phyloP scores from a whole-genome alignment of 805 yeast genomes.

The Zygosaccharomyces siamensis region DNA sequence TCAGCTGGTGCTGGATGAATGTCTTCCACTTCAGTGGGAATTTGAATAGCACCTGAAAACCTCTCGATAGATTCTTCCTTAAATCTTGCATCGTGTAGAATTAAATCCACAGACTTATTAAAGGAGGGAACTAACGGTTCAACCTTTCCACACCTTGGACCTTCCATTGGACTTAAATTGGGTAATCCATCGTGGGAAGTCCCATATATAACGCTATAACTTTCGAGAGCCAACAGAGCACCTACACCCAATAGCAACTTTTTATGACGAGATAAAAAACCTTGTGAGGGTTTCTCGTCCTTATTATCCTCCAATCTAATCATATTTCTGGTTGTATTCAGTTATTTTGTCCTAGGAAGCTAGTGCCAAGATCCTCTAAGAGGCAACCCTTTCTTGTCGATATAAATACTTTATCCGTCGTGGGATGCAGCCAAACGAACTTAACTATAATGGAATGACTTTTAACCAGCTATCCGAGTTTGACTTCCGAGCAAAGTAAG shows the following conservation, averaged over 20 bases:
- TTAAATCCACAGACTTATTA: conserved; percentile 9
- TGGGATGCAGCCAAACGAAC: no score
- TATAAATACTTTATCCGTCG: no score
- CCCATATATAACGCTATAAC: background rate
- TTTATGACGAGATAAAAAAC: conserved; percentile 2
- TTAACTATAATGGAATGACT: no score
- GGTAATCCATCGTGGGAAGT: background rate
- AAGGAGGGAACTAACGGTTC: conserved; percentile 4
- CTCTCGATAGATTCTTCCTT: conserved; percentile 38
- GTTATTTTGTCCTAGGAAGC: background rate
- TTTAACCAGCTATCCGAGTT: no score
- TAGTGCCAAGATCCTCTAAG: no score
- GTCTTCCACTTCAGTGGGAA: conserved; percentile 59
- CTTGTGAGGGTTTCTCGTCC: background rate
- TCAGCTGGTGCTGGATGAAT: conserved; percentile 41
- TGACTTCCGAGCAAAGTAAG: no score
- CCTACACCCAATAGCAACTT: conserved; percentile 8
- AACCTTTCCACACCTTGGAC: background rate
- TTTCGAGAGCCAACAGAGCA: conserved; percentile 9
- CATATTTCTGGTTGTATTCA: background rate
- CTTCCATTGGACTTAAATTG: background rate
- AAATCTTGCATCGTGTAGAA: conserved; percentile 33
- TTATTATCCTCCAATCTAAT: background rate
- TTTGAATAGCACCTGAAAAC: conserved; percentile 50
- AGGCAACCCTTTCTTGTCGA: no score